Percentiles rank a stretch among this genome's conserved stretches.
Conservation (phyloP, 768 basidiomycete species). For the Botryobasidium botryosum region DNA sequence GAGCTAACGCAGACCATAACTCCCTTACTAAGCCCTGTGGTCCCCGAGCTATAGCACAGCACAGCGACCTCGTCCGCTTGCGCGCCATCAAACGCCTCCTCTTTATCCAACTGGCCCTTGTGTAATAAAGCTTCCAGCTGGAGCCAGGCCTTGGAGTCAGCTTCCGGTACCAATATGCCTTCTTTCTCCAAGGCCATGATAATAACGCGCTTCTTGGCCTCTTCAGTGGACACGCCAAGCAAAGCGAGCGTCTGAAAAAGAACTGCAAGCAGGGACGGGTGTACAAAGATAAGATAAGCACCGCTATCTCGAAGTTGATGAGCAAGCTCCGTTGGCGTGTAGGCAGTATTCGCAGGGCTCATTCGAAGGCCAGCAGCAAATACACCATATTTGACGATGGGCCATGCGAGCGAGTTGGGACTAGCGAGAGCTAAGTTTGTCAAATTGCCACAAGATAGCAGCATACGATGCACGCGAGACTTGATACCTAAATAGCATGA, state of each 20-base stretch:
- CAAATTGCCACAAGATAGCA: background rate
- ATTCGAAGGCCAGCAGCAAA: conserved; percentile 16
- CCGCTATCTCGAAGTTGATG: conserved; percentile 22
- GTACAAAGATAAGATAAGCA: conserved; percentile 19
- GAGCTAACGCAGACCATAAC: background rate
- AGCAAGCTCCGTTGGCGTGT: conserved; percentile 19
- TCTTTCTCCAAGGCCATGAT: conserved; percentile 13
- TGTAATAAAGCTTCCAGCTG: conserved; percentile 12
- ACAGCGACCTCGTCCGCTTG: background rate
- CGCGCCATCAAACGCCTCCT: background rate
- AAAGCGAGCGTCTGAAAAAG: conserved; percentile 17
- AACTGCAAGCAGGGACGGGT: conserved; percentile 18
- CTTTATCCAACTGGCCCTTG: conserved; percentile 7
- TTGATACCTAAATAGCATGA: conserved; percentile 17
- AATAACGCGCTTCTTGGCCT: conserved; percentile 11
- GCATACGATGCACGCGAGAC: background rate
- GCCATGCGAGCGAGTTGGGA: conserved; percentile 19
- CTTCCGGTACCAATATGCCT: conserved; percentile 9
- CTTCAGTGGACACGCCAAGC: conserved; percentile 9
- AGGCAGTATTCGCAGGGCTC: conserved; percentile 17
- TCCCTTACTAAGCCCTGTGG: no score
- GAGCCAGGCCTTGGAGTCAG: conserved; percentile 10
- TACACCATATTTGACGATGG: conserved; percentile 8
- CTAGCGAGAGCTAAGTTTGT: background rate
- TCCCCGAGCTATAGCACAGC: conserved; percentile 12